Evolutionary conservation across 129 eudicot species (phyloP), one percentile per base, ranked within the genome.

Genomic region (Chrysanthemum lavandulifolium): DNA sequence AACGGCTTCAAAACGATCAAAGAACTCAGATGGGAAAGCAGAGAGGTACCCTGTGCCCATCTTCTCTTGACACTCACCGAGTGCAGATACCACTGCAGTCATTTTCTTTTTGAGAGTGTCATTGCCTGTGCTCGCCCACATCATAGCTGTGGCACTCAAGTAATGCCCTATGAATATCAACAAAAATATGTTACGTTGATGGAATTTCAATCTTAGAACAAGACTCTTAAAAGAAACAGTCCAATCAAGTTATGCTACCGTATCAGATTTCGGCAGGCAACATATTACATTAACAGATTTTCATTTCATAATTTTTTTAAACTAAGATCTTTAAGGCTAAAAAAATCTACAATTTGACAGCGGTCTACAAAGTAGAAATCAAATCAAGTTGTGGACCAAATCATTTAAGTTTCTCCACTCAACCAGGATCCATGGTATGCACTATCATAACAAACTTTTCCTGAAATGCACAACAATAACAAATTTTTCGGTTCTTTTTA

Each of bases 61-160:
- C 61, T 76, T 85, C 56, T 81, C 71, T 73, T 95, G 99, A 75
- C 97, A 95, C 0, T 71, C 79, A 33, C 83, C 79, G 9, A 95
- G 85, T 36, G 76, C 82, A 12, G 89, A 73, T 71, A 95, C 94
- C 33, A 95, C 77, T 10, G 82, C 66, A 0, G 71, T 62, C 99
- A 95, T 95, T 65, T 80, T 90, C 43, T 75, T 74, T 73, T 76
- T 85, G 10, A 95, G 90, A 58, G 61, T 48, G 0, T 69, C 83
- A 65, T 91, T 83, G 68, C 81, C 71, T 1, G 96, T 88, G 73
- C 99, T 95, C 13, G 95, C 97, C 97, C 99, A 95, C 99, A 86
- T 86, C 27, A 80, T 87, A 69, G 99, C 97, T 48, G 96, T 56
- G 66, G 97, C 99, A 75, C 99, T 95, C 84, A 95, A 11, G 81